Conservation (phyloP, 805 yeast genomes). For the Cyberlindnera petersonii region DNA sequence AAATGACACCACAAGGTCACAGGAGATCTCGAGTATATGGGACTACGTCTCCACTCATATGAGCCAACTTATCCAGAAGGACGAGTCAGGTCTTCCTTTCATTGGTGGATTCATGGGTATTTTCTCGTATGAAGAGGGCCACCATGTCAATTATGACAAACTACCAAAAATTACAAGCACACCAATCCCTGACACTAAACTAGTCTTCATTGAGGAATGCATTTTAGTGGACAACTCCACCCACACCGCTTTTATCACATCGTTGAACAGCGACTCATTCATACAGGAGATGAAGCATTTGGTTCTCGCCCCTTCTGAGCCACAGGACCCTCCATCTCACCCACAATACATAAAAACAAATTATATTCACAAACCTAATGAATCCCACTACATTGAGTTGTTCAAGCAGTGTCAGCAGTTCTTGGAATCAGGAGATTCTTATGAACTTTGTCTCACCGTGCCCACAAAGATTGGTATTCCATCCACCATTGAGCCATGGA, state of each 20-base stretch:
- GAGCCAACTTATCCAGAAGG: constrained; percentile 30
- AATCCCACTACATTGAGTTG: constrained; percentile 47
- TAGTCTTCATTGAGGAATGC: constrained; percentile 65
- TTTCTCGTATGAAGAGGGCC: constrained; percentile 85
- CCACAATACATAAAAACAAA: constrained; percentile 7
- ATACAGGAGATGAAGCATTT: constrained; percentile 24
- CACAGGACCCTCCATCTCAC: not conserved
- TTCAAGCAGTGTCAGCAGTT: constrained; percentile 63
- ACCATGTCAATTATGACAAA: constrained; percentile 30
- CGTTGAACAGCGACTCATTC: constrained; percentile 32
- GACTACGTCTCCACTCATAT: constrained; percentile 45
- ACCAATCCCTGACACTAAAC: constrained; percentile 65
- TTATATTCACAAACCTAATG: constrained; percentile 45
- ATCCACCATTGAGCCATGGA: constrained; percentile 58
- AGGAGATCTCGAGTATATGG: constrained; percentile 40
- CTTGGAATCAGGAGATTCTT: constrained; percentile 80
- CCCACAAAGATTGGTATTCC: constrained; percentile 60
- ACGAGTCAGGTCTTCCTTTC: constrained; percentile 55
- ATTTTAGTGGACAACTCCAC: constrained; percentile 50
- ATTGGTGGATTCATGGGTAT: constrained; percentile 90
- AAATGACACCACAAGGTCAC: not conserved
- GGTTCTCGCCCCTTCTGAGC: constrained; percentile 2
- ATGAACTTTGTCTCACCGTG: constrained; percentile 87
- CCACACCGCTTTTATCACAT: constrained; percentile 46
- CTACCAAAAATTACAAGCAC: constrained; percentile 37